These are phyloP conservation scores for Schizophyllum amplum DNA, from an alignment of 1,284 basidiomycete genomes.

Conservation along the genomic window DNA sequence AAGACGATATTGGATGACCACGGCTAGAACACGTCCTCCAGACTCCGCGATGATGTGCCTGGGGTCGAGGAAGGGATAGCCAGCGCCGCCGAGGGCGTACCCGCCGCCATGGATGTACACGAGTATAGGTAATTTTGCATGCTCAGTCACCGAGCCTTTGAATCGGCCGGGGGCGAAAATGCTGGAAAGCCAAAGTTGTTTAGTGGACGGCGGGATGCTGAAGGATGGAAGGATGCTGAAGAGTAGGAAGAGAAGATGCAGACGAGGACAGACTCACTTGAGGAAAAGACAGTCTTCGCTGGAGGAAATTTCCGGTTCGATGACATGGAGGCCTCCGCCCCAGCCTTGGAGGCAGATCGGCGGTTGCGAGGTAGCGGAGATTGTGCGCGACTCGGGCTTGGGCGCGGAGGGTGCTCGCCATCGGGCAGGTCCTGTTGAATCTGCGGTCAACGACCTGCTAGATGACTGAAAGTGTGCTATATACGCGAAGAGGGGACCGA, in stretches of 20 bases:
- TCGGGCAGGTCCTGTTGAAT: background rate
- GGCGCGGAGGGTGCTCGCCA: background rate
- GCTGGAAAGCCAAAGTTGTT: too few relatives aligned
- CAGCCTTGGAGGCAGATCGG: background rate
- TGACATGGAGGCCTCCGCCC: too few relatives aligned
- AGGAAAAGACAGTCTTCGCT: background rate
- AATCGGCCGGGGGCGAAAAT: background rate
- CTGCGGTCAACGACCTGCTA: too few relatives aligned
- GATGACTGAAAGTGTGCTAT: too few relatives aligned
- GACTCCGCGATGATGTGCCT: too few relatives aligned
- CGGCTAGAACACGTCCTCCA: constrained; percentile 15
- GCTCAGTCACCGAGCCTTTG: constrained; percentile 4
- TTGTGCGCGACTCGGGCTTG: background rate
- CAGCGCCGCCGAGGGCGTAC: constrained; percentile 9
- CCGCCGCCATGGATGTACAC: constrained; percentile 29
- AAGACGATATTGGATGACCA: constrained; percentile 15
- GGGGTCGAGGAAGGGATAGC: constrained; percentile 4
- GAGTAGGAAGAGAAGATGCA: too few relatives aligned
- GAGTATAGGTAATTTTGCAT: constrained; percentile 21
- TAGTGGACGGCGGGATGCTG: too few relatives aligned
- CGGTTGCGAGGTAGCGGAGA: background rate
- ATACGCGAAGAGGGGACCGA: too few relatives aligned
- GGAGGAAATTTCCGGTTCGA: background rate
- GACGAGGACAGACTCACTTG: too few relatives aligned
- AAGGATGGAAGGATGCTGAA: too few relatives aligned